Percentiles rank a stretch among this genome's conserved stretches.
phyloP scores from a whole-genome alignment of 495 filamentous ascomycete species.

The Evansstolkia leycettana region DNA sequence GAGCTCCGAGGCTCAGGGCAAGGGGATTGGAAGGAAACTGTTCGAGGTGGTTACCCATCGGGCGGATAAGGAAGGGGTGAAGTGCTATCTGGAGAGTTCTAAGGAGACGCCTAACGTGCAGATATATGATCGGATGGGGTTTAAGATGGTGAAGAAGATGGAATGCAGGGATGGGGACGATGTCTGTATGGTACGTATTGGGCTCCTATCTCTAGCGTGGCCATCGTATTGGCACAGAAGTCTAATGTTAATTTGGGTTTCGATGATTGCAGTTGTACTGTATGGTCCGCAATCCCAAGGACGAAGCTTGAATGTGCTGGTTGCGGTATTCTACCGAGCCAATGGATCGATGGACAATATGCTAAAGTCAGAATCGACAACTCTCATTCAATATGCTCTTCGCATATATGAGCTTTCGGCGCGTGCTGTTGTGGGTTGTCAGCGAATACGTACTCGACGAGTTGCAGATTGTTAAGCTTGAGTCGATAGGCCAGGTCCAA shows the following conservation, averaged over 20 bases:
- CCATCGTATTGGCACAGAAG: neutral
- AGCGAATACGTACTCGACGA: no score
- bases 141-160: constrained; percentile 46
- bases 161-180: constrained; percentile 45
- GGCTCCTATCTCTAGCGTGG: neutral
- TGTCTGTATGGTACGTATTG: constrained; percentile 23
- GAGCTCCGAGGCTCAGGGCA: constrained; percentile 43
- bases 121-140: constrained; percentile 53
- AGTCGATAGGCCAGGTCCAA: no score
- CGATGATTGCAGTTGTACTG: constrained; percentile 16
- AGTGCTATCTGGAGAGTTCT: constrained; percentile 53
- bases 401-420: no score
- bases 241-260: no score
- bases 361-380: no score
- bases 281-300: constrained; percentile 19
- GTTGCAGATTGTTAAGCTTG: no score
- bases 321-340: no score
- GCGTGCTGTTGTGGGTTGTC: no score
- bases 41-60: constrained; percentile 42
- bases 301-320: constrained; percentile 4
- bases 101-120: constrained; percentile 47
- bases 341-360: no score
- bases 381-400: no score
- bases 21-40: constrained; percentile 42
- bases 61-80: constrained; percentile 45